Evolutionary conservation across 1,284 basidiomycete genomes (phyloP), one percentile per base, ranked within the genome.

Genomic region (Amylostereum areolatum): DNA sequence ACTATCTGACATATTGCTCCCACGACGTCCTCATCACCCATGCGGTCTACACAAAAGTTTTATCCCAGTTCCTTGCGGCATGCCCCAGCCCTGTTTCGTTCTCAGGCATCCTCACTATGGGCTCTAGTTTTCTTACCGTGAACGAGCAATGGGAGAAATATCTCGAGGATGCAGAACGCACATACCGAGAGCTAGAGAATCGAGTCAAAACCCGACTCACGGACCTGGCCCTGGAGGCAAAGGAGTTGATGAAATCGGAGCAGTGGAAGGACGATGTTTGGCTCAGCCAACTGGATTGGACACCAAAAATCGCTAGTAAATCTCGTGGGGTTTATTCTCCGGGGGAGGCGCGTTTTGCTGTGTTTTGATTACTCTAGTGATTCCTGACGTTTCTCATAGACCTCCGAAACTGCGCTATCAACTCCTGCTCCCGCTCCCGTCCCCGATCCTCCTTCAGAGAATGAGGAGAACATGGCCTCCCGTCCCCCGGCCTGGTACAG

Each of bases 81-180:
- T 99, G 96, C 64, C 94, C 95, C 0, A 92, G 90, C 66, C 96
- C 96, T 0, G 94, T 92, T 1, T 91, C 92, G 2, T 95, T 97
- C 60, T 89, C 94, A 0, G 96, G 97, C 7, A 80, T 97, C 18
- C 70, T 97, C 44, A 84, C 83, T 1, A 97, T 99, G 91, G 92
- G 93, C 1, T 93, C 86, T 43, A 86, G 90, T 41, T 91, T 98
- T 57, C 72, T 99, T 35, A 89, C 93, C 0, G 92, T 99, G 37
- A 89, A 98, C 62, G 74, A 92, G 57, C 75, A 80, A 48, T 99
- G 97, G 97, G 80, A 91, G 54, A 68, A 72, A 28, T 99, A 98
- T 66, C 64, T 97, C 27, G 68, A 75, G 34, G 77, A 77, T 10
- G 90, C 95, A 1, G 94, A 99, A 61, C 68, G 67, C 18, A 85